Conservation (phyloP, 1,139 yeast genomes). For the Diutina rugosa region DNA sequence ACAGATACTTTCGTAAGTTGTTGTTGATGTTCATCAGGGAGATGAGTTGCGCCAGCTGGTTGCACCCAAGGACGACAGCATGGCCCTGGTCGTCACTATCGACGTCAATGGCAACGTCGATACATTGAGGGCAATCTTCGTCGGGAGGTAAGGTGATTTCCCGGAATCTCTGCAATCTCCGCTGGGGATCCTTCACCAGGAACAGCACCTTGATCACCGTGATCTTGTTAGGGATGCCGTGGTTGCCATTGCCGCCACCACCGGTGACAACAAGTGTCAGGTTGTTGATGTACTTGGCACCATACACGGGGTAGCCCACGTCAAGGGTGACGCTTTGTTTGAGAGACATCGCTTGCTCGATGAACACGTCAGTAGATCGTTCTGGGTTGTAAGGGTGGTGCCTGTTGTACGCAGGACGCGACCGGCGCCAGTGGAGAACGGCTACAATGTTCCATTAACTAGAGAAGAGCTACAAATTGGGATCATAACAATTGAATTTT, state of each 20-base stretch:
- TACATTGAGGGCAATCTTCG: constrained; percentile 67
- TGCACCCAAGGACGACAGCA: constrained; percentile 58
- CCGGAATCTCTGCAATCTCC: constrained; percentile 45
- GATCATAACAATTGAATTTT: neutral
- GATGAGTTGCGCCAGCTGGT: constrained; percentile 45
- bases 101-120: constrained; percentile 32
- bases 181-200: constrained; percentile 33
- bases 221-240: constrained; percentile 79
- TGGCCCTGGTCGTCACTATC: constrained; percentile 16
- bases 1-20: constrained; percentile 56
- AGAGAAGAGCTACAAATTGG: neutral
- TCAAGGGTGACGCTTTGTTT: constrained; percentile 15
- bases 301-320: constrained; percentile 74
- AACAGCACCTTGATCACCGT: constrained; percentile 56
- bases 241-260: constrained; percentile 89
- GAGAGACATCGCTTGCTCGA: neutral
- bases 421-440: neutral
- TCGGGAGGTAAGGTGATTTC: constrained; percentile 48
- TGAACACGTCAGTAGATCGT: neutral
- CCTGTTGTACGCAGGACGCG: neutral
- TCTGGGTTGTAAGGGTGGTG: neutral
- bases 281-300: constrained; percentile 56
- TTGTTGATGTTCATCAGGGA: constrained; percentile 52
- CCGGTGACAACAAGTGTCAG: constrained; percentile 65
- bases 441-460: neutral